phyloP scores from a whole-genome alignment of 371 early-diverging fungal genomes.

The Ordospora pajunii region DNA sequence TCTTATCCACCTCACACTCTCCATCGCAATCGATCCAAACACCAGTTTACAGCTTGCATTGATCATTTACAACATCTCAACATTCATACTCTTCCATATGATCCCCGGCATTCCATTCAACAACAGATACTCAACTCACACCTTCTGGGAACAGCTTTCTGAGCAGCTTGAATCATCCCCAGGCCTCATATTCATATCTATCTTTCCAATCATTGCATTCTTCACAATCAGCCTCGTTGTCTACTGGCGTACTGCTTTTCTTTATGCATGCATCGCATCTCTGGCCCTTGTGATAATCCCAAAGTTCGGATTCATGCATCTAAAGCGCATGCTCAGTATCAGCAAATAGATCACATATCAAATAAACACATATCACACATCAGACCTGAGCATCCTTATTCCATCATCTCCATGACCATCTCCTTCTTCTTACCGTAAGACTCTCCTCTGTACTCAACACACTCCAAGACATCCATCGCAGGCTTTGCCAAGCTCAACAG shows the following conservation, averaged over 20 bases:
- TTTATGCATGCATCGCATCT: constrained; percentile 46
- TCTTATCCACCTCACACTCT: constrained; percentile 17
- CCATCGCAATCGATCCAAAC: constrained; percentile 28
- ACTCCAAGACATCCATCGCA: constrained; percentile 31
- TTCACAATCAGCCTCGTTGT: constrained; percentile 49
- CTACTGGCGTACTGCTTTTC: constrained; percentile 48
- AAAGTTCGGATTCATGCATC: constrained; percentile 60
- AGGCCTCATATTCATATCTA: constrained; percentile 55
- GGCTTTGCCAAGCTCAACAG: neutral
- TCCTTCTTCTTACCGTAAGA: constrained; percentile 44
- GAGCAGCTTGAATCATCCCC: constrained; percentile 55
- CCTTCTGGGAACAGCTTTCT: constrained; percentile 62
- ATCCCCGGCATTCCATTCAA: constrained; percentile 62
- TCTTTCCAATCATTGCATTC: constrained; percentile 59
- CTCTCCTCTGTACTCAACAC: constrained; percentile 41
- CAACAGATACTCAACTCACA: constrained; percentile 44
- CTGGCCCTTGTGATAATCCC: constrained; percentile 58
- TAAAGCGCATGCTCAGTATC: constrained; percentile 50
- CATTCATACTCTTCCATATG: constrained; percentile 62
- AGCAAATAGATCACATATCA: constrained; percentile 29
- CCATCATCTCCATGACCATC: constrained; percentile 21
- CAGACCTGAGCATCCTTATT: neutral
- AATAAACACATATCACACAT: neutral
- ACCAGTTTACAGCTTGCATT: constrained; percentile 51
- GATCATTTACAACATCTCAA: constrained; percentile 57